A percentile compares a stretch with the other conserved stretches of the same genome.
Evolutionary conservation across 2,329 filamentous ascomycete species (phyloP).

Genomic region (Aspergillus pseudoglaucus): DNA sequence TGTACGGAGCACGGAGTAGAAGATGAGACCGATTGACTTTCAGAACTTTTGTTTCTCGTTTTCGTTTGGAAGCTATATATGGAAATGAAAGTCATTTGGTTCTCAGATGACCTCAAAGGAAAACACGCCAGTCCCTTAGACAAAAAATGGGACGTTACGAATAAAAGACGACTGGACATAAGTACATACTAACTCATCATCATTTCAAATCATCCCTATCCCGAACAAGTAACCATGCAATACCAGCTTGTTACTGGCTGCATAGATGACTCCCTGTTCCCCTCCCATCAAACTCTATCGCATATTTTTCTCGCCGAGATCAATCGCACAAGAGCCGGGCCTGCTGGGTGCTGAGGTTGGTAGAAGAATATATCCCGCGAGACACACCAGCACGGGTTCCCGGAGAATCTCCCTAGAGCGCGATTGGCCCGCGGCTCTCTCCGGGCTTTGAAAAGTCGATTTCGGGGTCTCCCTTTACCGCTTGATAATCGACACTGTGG

Average conservation of each 20-base stretch:
- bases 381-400: slow-evolving; percentile 8
- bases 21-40: too few relatives aligned
- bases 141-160: neutral
- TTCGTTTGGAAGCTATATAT: too few relatives aligned
- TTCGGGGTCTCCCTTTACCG: slow-evolving; percentile 43
- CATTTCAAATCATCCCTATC: slow-evolving; percentile 4
- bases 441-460: slow-evolving; percentile 20
- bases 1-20: too few relatives aligned
- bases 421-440: slow-evolving; percentile 21
- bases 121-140: neutral
- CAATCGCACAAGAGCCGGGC: slow-evolving; percentile 21
- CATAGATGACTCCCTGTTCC: slow-evolving; percentile 12
- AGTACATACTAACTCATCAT: slow-evolving; percentile 9
- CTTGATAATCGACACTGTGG: slow-evolving; percentile 61
- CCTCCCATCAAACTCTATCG: neutral
- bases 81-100: too few relatives aligned
- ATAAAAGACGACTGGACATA: neutral
- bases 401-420: slow-evolving; percentile 12
- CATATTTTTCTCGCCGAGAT: slow-evolving; percentile 16
- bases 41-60: too few relatives aligned
- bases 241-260: slow-evolving; percentile 14
- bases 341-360: slow-evolving; percentile 17
- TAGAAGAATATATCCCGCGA: slow-evolving; percentile 9
- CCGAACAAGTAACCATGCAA: slow-evolving; percentile 12
- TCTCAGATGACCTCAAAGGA: neutral